A percentile compares a stretch with the other conserved stretches of the same genome.
Evolutionary conservation across 352 stramenopile genomes (phyloP).

Genomic region (Nothophytophthora sp.): DNA sequence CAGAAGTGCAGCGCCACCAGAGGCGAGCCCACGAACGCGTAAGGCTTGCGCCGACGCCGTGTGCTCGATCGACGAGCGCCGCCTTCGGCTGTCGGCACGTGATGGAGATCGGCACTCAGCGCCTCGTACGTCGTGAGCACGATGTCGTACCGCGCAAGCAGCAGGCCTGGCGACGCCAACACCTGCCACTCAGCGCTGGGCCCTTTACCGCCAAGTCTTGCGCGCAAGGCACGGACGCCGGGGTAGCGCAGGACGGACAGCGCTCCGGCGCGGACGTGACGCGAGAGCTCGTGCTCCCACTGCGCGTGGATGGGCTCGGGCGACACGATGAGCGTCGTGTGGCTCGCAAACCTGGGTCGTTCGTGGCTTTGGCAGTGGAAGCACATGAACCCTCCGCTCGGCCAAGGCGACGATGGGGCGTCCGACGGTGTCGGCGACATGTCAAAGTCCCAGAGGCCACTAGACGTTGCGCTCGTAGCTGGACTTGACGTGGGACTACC

Average conservation of each 20-base stretch:
- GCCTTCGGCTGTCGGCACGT: conserved; percentile 51
- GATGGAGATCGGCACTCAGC: conserved; percentile 80
- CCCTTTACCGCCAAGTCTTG: conserved; percentile 18
- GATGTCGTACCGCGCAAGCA: conserved; percentile 86
- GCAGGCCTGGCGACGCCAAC: conserved; percentile 36
- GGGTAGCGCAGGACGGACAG: conserved; percentile 60
- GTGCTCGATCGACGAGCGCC: conserved; percentile 55
- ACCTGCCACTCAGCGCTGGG: conserved; percentile 60
- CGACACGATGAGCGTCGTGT: conserved; percentile 93
- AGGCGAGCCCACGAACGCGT: conserved; percentile 87
- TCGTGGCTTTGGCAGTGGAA: conserved; percentile 60
- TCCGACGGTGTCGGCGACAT: not conserved
- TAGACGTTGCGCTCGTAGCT: conserved; percentile 1
- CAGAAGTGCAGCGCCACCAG: conserved; percentile 87
- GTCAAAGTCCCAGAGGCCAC: conserved; percentile 23
- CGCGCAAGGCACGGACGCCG: conserved; percentile 53
- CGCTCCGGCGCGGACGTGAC: conserved; percentile 61
- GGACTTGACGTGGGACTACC: not conserved
- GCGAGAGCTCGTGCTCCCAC: conserved; percentile 88
- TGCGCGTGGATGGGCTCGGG: conserved; percentile 90
- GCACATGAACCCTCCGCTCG: conserved; percentile 46
- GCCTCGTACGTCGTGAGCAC: conserved; percentile 92
- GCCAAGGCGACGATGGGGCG: not conserved
- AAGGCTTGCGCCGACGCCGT: conserved; percentile 68
- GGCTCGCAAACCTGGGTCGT: conserved; percentile 38